phyloP scores from a whole-genome alignment of 2,329 filamentous ascomycete species.

The Didymella pomorum region DNA sequence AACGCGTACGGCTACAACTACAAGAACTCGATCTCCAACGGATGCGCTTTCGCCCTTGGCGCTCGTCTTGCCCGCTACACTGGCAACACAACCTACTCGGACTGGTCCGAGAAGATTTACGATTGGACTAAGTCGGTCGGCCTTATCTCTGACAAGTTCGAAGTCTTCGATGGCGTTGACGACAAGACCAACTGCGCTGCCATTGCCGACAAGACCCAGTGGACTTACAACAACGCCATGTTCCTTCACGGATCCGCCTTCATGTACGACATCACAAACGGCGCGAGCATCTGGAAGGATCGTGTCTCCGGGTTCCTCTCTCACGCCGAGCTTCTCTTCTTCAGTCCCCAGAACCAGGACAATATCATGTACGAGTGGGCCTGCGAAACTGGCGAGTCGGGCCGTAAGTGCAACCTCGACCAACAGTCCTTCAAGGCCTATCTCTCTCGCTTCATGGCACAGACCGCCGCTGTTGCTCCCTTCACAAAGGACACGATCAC shows the following conservation, averaged over 20 bases:
- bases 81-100: slow-evolving; percentile 62
- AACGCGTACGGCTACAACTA: slow-evolving; percentile 79
- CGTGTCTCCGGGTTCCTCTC: slow-evolving; percentile 68
- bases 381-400: slow-evolving; percentile 64
- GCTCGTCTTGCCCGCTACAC: slow-evolving; percentile 77
- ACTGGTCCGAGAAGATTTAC: slow-evolving; percentile 75
- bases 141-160: slow-evolving; percentile 59
- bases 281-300: slow-evolving; percentile 61
- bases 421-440: slow-evolving; percentile 81
- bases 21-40: slow-evolving; percentile 84
- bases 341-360: slow-evolving; percentile 61
- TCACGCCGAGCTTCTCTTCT: slow-evolving; percentile 56
- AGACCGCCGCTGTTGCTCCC: slow-evolving; percentile 55
- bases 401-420: slow-evolving; percentile 70
- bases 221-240: slow-evolving; percentile 66
- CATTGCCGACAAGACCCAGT: slow-evolving; percentile 60
- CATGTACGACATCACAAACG: slow-evolving; percentile 63
- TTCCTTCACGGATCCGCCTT: slow-evolving; percentile 63
- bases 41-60: slow-evolving; percentile 82
- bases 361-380: slow-evolving; percentile 70
- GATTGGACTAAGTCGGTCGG: slow-evolving; percentile 61
- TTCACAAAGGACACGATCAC: slow-evolving; percentile 51
- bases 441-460: slow-evolving; percentile 68
- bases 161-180: slow-evolving; percentile 65
- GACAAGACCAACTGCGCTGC: slow-evolving; percentile 60